A percentile compares a stretch with the other conserved stretches of the same genome.
Evolutionary conservation across 2,329 filamentous ascomycete genomes (phyloP).

Genomic region (Diaporthe sp.): DNA sequence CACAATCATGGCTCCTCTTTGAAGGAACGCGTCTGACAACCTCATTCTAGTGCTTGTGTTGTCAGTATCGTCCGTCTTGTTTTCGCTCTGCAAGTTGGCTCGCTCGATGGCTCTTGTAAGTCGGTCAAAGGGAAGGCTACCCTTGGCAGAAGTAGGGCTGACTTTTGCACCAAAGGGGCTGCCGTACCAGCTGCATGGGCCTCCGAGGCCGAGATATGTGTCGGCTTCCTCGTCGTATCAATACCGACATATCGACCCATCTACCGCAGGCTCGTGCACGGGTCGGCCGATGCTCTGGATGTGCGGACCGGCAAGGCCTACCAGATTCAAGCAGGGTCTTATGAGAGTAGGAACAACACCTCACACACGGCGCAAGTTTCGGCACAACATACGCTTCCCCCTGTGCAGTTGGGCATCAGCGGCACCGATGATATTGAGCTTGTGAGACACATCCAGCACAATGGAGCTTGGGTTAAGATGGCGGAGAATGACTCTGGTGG

Average conservation of each 20-base stretch:
- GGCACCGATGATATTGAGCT: not conserved
- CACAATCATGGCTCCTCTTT: too few species aligned
- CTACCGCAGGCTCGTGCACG: not conserved
- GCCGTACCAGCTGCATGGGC: not conserved
- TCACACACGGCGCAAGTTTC: not conserved
- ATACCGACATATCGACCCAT: not conserved
- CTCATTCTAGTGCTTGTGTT: not conserved
- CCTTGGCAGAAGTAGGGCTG: not conserved
- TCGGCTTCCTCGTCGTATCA: not conserved
- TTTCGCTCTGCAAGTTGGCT: not conserved
- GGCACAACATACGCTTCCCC: not conserved
- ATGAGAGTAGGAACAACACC: not conserved
- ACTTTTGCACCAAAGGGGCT: not conserved
- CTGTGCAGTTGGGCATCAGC: not conserved
- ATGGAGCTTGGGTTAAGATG: not conserved
- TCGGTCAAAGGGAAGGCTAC: fast-evolving
- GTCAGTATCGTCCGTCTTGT: not conserved
- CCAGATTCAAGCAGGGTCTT: too few species aligned
- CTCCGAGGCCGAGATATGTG: not conserved
- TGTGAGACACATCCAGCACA: not conserved
- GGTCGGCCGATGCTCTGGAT: not conserved
- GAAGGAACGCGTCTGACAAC: not conserved
- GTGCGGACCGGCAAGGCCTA: not conserved
- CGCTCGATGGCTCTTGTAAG: not conserved
- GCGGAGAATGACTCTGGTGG: not conserved